phyloP scores from a whole-genome alignment of 805 yeast species.

The Saccharomyces mikatae region DNA sequence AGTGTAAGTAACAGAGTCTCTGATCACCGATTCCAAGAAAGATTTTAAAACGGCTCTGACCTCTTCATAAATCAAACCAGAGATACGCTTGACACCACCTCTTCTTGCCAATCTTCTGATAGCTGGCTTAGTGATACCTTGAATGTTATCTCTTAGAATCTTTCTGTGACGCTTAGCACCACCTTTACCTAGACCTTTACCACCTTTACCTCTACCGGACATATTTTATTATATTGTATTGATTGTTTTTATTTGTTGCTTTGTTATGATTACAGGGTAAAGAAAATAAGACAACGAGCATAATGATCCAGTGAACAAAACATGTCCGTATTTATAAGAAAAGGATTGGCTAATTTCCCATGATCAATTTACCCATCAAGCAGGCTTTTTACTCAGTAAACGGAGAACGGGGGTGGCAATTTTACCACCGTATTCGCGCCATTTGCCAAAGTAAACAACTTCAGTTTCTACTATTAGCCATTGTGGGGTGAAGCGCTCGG shows the following conservation, averaged over 20 bases:
- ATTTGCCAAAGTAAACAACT: neutral
- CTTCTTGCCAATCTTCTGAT: conserved; percentile 99
- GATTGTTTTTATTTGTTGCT: conserved; percentile 3
- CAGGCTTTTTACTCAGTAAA: neutral
- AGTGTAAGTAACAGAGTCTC: conserved; percentile 98
- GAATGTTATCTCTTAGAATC: conserved; percentile 98
- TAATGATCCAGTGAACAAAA: neutral
- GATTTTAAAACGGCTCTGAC: conserved; percentile 95
- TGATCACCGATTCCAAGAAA: conserved; percentile 92
- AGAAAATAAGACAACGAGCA: neutral
- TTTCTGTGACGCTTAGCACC: conserved; percentile 99
- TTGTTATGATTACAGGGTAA: neutral
- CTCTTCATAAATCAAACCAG: conserved; percentile 97
- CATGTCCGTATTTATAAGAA: neutral
- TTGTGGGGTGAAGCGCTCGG: conserved; percentile 17
- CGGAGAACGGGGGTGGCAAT: neutral
- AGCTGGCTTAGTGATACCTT: conserved; percentile 99
- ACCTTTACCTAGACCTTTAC: conserved; percentile 99
- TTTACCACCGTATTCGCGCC: neutral
- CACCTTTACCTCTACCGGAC: conserved; percentile 99
- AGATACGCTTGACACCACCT: conserved; percentile 99
- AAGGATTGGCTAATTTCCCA: neutral
- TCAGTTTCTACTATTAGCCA: conserved; percentile 4
- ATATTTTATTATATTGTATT: conserved; percentile 31
- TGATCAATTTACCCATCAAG: neutral